These are phyloP conservation scores for Cyclotella sp. DNA, from an alignment of 108 stramenopile species.

Conservation along the genomic window DNA sequence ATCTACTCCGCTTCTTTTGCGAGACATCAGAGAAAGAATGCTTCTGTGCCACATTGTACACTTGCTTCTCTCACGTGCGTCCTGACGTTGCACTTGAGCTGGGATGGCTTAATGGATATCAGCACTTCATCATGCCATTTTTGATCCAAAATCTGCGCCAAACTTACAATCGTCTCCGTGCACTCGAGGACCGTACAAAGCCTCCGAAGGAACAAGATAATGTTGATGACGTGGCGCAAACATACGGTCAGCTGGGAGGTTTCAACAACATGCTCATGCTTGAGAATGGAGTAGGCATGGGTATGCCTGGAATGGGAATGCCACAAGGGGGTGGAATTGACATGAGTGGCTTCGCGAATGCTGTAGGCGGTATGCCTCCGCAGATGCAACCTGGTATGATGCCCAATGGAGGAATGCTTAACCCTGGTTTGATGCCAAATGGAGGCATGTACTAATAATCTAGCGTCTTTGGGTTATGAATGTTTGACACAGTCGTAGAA, in stretches of 20 bases:
- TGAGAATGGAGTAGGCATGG: conserved; percentile 65
- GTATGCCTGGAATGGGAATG: conserved; percentile 31
- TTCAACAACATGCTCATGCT: conserved; percentile 81
- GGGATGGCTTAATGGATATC: conserved; percentile 98
- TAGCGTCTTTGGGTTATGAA: too few species aligned
- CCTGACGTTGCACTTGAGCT: conserved; percentile 99
- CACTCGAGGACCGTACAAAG: conserved; percentile 92
- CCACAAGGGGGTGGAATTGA: conserved; percentile 66
- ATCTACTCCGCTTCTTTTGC: conserved; percentile 97
- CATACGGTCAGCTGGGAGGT: conserved; percentile 80
- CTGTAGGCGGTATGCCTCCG: conserved; percentile 40
- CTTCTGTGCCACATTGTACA: conserved; percentile 97
- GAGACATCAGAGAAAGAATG: conserved; percentile 97
- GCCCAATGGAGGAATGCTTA: conserved; percentile 16
- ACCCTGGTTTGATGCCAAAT: conserved; percentile 2
- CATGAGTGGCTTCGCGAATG: conserved; percentile 78
- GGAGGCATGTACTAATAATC: conserved; percentile 14
- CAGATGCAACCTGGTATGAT: conserved; percentile 31
- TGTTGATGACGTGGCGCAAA: conserved; percentile 78
- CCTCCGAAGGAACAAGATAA: conserved; percentile 86
- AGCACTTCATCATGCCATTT: conserved; percentile 98
- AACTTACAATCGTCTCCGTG: conserved; percentile 83
- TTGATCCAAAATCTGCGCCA: conserved; percentile 97
- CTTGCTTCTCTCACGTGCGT: conserved; percentile 95
- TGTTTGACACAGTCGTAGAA: too few species aligned